Percentiles rank a stretch among this genome's conserved stretches.
Conservation (phyloP, 2,329 filamentous ascomycete species). For the Diplodia corticola region DNA sequence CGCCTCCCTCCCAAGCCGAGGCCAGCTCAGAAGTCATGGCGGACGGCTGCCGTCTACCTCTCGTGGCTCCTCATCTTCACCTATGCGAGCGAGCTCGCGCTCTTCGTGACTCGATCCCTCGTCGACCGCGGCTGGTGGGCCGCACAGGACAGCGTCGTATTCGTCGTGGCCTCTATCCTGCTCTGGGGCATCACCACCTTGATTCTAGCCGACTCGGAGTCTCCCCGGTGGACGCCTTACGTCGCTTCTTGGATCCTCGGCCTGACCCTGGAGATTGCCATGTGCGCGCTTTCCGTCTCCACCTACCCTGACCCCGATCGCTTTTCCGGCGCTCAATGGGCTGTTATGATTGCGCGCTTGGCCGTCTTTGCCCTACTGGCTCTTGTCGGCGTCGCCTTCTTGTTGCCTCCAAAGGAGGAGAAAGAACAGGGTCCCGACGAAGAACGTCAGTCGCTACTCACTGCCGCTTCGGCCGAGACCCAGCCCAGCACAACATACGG, state of each 20-base stretch:
- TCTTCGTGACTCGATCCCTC: conserved; percentile 35
- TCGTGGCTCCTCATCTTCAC: conserved; percentile 13
- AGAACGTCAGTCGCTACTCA: conserved; percentile 61
- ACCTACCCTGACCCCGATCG: conserved; percentile 25
- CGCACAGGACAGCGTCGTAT: conserved; percentile 37
- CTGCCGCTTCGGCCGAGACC: conserved; percentile 41
- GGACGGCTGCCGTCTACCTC: neutral
- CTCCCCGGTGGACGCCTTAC: conserved; percentile 37
- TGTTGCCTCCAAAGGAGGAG: neutral
- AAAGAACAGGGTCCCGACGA: conserved; percentile 48
- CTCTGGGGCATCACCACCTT: conserved; percentile 35
- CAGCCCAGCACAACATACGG: conserved; percentile 34
- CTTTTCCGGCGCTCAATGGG: conserved; percentile 29
- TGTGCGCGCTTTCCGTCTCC: conserved; percentile 30
- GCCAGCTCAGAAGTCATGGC: neutral
- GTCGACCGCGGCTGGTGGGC: conserved; percentile 34
- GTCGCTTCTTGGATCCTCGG: conserved; percentile 37
- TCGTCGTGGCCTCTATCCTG: conserved; percentile 37
- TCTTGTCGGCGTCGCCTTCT: neutral
- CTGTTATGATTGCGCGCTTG: conserved; percentile 30
- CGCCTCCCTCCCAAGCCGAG: conserved; percentile 7
- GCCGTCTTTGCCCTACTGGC: conserved; percentile 33
- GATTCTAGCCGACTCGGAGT: conserved; percentile 30
- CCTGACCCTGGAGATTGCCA: conserved; percentile 35
- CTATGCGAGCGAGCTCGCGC: conserved; percentile 20